A percentile compares a stretch with the other conserved stretches of the same genome.
phyloP scores from a whole-genome alignment of 192 early-diverging fungal species.

The Geosiphon pyriformis region DNA sequence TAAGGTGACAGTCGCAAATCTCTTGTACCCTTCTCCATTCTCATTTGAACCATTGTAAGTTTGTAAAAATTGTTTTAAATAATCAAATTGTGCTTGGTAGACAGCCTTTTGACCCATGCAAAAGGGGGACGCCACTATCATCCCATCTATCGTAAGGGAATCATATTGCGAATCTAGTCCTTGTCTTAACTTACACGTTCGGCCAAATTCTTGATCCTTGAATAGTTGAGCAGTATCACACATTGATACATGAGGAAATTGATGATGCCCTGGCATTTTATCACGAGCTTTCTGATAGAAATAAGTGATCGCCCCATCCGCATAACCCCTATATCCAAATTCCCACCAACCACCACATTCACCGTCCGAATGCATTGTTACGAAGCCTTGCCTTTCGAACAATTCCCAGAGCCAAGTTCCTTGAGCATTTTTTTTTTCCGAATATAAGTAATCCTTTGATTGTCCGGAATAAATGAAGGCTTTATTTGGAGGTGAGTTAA shows the following conservation, averaged over 20 bases:
- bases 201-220: background rate
- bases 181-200: background rate
- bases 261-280: slow-evolving; percentile 28
- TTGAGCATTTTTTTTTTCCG: slow-evolving; percentile 23
- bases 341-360: slow-evolving; percentile 33
- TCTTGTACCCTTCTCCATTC: slow-evolving; percentile 23
- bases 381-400: slow-evolving; percentile 34
- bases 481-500: slow-evolving; percentile 37
- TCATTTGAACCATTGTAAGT: slow-evolving; percentile 23
- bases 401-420: slow-evolving; percentile 33
- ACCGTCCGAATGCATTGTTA: slow-evolving; percentile 33
- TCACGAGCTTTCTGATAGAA: slow-evolving; percentile 23
- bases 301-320: slow-evolving; percentile 24
- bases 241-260: slow-evolving; percentile 28
- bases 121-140: slow-evolving; percentile 31
- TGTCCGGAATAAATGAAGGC: slow-evolving; percentile 38
- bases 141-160: slow-evolving; percentile 28
- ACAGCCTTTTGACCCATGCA: slow-evolving; percentile 35
- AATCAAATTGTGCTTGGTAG: slow-evolving; percentile 32
- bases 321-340: slow-evolving; percentile 15
- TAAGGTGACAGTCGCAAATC: slow-evolving; percentile 33
- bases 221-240: slow-evolving; percentile 29
- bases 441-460: slow-evolving; percentile 30
- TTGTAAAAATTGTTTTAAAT: slow-evolving; percentile 20
- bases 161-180: slow-evolving; percentile 18